phyloP scores from a whole-genome alignment of 1,139 yeast genomes.

The Sugiyamaella grinbergsii region DNA sequence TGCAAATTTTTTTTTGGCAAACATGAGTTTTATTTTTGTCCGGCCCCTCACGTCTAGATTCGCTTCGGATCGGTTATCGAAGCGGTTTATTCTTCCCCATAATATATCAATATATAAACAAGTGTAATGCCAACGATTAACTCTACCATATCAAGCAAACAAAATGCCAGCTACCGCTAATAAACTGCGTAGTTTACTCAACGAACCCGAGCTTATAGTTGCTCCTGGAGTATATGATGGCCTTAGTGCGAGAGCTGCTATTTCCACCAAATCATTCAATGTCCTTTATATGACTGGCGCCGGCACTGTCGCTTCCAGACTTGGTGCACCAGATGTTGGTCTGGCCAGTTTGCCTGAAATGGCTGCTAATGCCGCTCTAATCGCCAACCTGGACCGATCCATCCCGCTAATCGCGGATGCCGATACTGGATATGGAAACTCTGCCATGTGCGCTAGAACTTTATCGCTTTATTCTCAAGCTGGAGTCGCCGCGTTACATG shows the following conservation, averaged over 20 bases:
- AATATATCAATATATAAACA: background rate
- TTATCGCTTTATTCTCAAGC: constrained; percentile 20
- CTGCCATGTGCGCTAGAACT: constrained; percentile 26
- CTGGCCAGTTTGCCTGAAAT: constrained; percentile 23
- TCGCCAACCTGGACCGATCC: constrained; percentile 19
- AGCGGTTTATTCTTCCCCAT: background rate
- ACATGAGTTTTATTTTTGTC: too few species aligned
- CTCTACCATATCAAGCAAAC: background rate
- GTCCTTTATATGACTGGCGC: constrained; percentile 26
- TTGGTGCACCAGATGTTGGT: constrained; percentile 24
- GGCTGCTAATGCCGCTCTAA: constrained; percentile 23
- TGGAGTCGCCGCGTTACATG: constrained; percentile 26
- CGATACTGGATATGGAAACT: constrained; percentile 26
- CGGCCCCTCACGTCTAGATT: background rate
- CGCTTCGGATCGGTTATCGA: constrained; percentile 1
- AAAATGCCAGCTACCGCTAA: constrained; percentile 2
- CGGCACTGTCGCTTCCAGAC: constrained; percentile 22
- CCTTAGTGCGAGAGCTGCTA: constrained; percentile 20
- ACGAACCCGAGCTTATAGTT: constrained; percentile 9
- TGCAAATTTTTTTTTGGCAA: too few species aligned
- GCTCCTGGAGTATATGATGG: constrained; percentile 25
- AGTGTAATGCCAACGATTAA: background rate
- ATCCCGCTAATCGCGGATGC: constrained; percentile 26
- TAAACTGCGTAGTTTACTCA: constrained; percentile 6
- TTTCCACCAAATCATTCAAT: constrained; percentile 6